These are phyloP conservation scores for Bolboschoenus planiculmis DNA, from an alignment of 176 grass and related monocot species.

Conservation along the genomic window DNA sequence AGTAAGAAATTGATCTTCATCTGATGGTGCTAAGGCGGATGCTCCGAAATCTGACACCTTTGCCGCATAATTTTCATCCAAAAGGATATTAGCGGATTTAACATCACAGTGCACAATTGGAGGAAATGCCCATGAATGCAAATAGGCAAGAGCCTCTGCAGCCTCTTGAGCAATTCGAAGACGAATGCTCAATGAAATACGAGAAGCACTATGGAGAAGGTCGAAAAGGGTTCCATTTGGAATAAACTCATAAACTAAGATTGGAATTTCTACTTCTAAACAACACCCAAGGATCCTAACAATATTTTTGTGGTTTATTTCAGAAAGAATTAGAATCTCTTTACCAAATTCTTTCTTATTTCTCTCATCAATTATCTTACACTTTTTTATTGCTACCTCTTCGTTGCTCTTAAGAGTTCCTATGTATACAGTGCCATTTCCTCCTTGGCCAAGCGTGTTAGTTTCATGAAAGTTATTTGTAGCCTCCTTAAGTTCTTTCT, in stretches of 20 bases:
- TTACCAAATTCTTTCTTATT: slow-evolving; percentile 21
- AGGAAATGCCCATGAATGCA: slow-evolving; percentile 4
- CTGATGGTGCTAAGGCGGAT: background rate
- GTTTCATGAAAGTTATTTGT: background rate
- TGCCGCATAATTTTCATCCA: background rate
- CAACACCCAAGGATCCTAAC: slow-evolving; percentile 31
- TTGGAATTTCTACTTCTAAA: slow-evolving; percentile 34
- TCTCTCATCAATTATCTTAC: background rate
- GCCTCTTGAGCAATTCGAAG: background rate
- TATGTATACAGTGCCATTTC: background rate
- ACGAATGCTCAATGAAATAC: slow-evolving; percentile 11
- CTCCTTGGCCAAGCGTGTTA: background rate
- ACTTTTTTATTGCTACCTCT: background rate
- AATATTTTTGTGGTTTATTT: slow-evolving; percentile 33
- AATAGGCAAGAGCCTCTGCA: background rate
- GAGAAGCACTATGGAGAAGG: slow-evolving; percentile 19
- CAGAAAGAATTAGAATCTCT: slow-evolving; percentile 38
- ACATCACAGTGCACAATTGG: slow-evolving; percentile 23
- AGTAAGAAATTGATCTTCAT: slow-evolving; percentile 4
- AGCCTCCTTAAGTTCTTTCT: background rate
- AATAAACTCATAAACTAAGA: slow-evolving; percentile 34
- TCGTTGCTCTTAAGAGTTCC: background rate
- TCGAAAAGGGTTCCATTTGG: slow-evolving; percentile 24
- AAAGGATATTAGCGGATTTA: background rate
- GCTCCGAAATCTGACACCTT: slow-evolving; percentile 25